A percentile compares a stretch with the other conserved stretches of the same genome.
These are phyloP conservation scores for Ashbya aceris DNA, from an alignment of 1,139 yeast genomes.

Conservation along the genomic window DNA sequence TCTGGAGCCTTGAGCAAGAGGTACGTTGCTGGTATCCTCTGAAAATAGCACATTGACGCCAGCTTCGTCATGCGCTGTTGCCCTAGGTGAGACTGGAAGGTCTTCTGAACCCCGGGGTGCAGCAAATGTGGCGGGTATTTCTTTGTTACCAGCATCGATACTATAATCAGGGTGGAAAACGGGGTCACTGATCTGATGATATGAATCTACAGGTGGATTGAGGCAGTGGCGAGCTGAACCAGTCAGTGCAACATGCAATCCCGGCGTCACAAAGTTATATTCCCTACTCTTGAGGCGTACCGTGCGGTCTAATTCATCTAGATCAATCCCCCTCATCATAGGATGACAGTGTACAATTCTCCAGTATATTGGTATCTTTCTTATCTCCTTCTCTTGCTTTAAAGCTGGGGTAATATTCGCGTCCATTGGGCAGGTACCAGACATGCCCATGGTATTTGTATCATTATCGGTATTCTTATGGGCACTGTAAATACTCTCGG, in stretches of 20 bases:
- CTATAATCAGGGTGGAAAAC: too few species aligned
- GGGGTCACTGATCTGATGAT: too few species aligned
- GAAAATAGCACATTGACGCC: too few species aligned
- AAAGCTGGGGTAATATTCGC: conserved; percentile 2
- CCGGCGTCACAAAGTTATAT: conserved; percentile 21
- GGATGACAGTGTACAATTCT: conserved; percentile 24
- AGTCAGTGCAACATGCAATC: conserved; percentile 17
- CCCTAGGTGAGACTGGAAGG: too few species aligned
- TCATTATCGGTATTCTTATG: conserved; percentile 4
- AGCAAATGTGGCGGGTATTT: too few species aligned
- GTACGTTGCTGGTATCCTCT: too few species aligned
- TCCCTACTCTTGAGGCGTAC: conserved; percentile 14
- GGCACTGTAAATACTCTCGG: background rate
- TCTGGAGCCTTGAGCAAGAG: too few species aligned
- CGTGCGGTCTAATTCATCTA: conserved; percentile 24
- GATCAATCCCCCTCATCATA: conserved; percentile 26
- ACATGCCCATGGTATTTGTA: conserved; percentile 1
- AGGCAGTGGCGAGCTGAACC: too few species aligned
- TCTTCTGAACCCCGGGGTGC: too few species aligned
- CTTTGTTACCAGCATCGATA: too few species aligned
- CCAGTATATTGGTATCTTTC: conserved; percentile 22
- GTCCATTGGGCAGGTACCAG: conserved; percentile 1
- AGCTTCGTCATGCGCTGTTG: too few species aligned
- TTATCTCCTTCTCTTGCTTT: conserved; percentile 4
- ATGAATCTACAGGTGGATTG: too few species aligned